Conservation (phyloP, 129 eudicot species). For the Centrapalus pauciflorus region DNA sequence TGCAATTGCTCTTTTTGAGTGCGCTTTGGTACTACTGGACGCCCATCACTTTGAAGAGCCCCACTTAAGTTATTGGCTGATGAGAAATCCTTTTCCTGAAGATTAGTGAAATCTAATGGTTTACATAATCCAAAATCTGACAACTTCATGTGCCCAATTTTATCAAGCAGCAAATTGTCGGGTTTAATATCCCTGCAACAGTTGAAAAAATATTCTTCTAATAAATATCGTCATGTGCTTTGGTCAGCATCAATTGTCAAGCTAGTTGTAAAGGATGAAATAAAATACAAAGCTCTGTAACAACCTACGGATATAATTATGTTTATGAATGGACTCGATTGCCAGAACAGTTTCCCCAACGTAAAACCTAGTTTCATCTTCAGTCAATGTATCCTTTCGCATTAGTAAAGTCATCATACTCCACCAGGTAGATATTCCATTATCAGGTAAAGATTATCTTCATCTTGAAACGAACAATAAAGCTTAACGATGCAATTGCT, state of each 20-base stretch:
- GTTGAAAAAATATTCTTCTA: constrained; percentile 1
- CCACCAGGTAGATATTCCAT: constrained; percentile 90
- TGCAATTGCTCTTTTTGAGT: too few species aligned
- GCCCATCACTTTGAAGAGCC: too few species aligned
- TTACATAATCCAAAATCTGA: constrained; percentile 83
- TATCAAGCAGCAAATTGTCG: constrained; percentile 77
- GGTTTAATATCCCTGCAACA: constrained; percentile 77
- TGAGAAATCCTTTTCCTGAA: constrained; percentile 93
- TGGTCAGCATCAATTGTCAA: too few species aligned
- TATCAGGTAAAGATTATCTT: constrained; percentile 80
- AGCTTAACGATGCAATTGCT: constrained; percentile 86
- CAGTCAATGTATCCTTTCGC: constrained; percentile 72
- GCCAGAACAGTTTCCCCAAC: too few species aligned
- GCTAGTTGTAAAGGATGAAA: not conserved
- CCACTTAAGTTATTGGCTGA: too few species aligned
- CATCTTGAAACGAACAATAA: constrained; percentile 82
- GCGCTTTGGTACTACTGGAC: too few species aligned
- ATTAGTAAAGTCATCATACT: constrained; percentile 79
- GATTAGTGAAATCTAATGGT: constrained; percentile 73
- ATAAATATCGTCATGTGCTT: not conserved
- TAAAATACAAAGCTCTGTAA: constrained; percentile 14
- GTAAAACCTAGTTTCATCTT: constrained; percentile 73
- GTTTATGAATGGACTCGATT: constrained; percentile 72
- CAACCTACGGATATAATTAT: constrained; percentile 73
- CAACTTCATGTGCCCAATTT: constrained; percentile 71